Percentiles rank a stretch among this genome's conserved stretches.
Conservation (phyloP, 441 rosid genomes). For the Daphne laureola region DNA sequence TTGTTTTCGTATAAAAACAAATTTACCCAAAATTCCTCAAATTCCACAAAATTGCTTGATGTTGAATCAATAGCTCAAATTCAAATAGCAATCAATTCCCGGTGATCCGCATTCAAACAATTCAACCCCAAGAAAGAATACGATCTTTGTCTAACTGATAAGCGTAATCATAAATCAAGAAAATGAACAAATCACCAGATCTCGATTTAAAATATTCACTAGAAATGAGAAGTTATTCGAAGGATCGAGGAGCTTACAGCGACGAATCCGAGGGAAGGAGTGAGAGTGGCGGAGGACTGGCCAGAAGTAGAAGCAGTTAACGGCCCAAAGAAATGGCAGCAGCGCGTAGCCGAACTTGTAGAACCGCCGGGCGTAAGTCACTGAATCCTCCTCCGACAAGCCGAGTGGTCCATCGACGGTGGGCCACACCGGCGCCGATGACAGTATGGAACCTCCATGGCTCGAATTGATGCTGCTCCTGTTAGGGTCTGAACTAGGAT, state of each 20-base stretch:
- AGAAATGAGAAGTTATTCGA: slow-evolving; percentile 7
- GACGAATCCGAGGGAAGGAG: slow-evolving; percentile 76
- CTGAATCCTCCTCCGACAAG: slow-evolving; percentile 78
- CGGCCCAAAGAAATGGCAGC: slow-evolving; percentile 90
- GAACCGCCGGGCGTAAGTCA: slow-evolving; percentile 73
- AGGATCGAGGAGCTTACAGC: slow-evolving; percentile 28
- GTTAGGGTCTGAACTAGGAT: slow-evolving; percentile 16
- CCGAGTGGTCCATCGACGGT: slow-evolving; percentile 90
- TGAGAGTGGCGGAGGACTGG: slow-evolving; percentile 84
- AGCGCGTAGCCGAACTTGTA: slow-evolving; percentile 82
- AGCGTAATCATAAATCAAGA: slow-evolving; percentile 1
- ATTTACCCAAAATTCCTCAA: too few species aligned
- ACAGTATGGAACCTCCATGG: slow-evolving; percentile 26
- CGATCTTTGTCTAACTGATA: not conserved
- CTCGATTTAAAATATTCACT: not conserved
- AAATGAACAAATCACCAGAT: not conserved
- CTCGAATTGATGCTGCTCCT: slow-evolving; percentile 8
- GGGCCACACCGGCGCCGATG: slow-evolving; percentile 72
- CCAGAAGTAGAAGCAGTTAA: slow-evolving; percentile 99
- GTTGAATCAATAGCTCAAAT: too few species aligned
- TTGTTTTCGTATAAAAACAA: too few species aligned
- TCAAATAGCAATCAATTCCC: too few species aligned
- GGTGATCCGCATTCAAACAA: too few species aligned
- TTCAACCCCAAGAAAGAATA: not conserved
- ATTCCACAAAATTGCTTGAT: too few species aligned